Evolutionary conservation across 129 eudicot species (phyloP), one percentile per base, ranked within the genome.

Genomic region (Lactuca saligna): DNA sequence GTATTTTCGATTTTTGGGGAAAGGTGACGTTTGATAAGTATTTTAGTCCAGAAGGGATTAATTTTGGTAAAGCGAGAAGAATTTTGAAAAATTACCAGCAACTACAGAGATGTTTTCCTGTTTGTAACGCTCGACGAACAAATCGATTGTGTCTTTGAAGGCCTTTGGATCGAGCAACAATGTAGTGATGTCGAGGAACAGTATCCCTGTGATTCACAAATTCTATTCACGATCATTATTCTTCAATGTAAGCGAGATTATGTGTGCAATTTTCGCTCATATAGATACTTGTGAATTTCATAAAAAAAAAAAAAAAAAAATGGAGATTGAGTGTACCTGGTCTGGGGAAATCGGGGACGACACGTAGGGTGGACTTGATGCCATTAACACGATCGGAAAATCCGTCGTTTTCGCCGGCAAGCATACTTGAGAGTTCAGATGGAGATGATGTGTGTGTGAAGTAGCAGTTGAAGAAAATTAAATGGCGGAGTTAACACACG

Each of bases 101-200:
- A 89, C 96, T 39, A 86, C 90, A 11, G 96, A 85, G 56, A 89
- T 83, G 73, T 85, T 79, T 70, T 74, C 83, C 75, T 58, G 72
- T 46, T 79, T 83, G 76, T 89, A 89, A 35, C 92, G 80, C 72
- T 86, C 92, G 17, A 89, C 87, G 73, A 89, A 89, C 79, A 86
- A 76, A 82, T 89, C 96, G 25, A 89, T 68, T 54, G 96, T 83
- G 77, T 89, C 96, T 51, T 81, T 89, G 68, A 89, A 89, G 34
- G 86, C 89, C 75, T 89, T 86, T 7, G 92, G 89, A 65, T 86
- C 86, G 12, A 86, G 90, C 32, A 88, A 64, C 75, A 88, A 83
- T 16, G 91, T 85, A 10, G 91, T 89, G 17, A 89, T 86, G 63
- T 89, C 90, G 70, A 86, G 96, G 65, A 89, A 89, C 93, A 86